phyloP scores from a whole-genome alignment of 2,329 filamentous ascomycete species.

The Intubia oerlemansii region DNA sequence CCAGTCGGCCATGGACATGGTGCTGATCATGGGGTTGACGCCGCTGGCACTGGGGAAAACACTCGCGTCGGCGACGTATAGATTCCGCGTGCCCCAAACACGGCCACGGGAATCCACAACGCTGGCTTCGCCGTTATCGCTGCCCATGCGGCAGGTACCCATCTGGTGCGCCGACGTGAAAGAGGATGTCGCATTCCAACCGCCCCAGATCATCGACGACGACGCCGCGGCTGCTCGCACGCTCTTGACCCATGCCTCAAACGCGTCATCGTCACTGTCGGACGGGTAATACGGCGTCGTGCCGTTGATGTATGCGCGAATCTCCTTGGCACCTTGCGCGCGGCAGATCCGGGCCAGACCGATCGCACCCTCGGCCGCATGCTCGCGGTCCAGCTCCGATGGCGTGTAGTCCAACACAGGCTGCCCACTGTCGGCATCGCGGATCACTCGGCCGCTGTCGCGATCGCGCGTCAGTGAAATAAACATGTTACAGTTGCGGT shows the following conservation, averaged over 20 bases:
- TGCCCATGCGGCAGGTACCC: slow-evolving; percentile 55
- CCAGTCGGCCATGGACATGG: slow-evolving; percentile 48
- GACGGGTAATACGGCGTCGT: slow-evolving; percentile 29
- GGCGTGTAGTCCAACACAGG: slow-evolving; percentile 48
- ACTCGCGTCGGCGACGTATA: slow-evolving; percentile 56
- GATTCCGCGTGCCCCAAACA: slow-evolving; percentile 42
- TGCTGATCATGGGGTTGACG: slow-evolving; percentile 65
- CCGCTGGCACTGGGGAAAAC: slow-evolving; percentile 59
- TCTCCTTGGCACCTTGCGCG: slow-evolving; percentile 59
- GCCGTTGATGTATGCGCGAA: slow-evolving; percentile 42
- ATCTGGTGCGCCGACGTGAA: slow-evolving; percentile 64
- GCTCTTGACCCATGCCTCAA: slow-evolving; percentile 37
- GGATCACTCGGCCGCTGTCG: slow-evolving; percentile 52
- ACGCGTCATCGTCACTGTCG: slow-evolving; percentile 35
- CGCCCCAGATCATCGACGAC: slow-evolving; percentile 10
- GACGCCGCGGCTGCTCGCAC: slow-evolving; percentile 14
- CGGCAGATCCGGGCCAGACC: slow-evolving; percentile 59
- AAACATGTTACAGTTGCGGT: slow-evolving; percentile 48
- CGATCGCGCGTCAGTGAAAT: slow-evolving; percentile 58
- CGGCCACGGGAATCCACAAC: slow-evolving; percentile 35
- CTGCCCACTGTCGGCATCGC: slow-evolving; percentile 44
- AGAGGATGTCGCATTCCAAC: slow-evolving; percentile 25
- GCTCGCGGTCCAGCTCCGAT: slow-evolving; percentile 48
- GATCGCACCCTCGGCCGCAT: slow-evolving; percentile 50
- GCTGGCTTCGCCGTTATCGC: slow-evolving; percentile 20